phyloP scores from a whole-genome alignment of 768 basidiomycete genomes.

The Guyanaporus albipodus region DNA sequence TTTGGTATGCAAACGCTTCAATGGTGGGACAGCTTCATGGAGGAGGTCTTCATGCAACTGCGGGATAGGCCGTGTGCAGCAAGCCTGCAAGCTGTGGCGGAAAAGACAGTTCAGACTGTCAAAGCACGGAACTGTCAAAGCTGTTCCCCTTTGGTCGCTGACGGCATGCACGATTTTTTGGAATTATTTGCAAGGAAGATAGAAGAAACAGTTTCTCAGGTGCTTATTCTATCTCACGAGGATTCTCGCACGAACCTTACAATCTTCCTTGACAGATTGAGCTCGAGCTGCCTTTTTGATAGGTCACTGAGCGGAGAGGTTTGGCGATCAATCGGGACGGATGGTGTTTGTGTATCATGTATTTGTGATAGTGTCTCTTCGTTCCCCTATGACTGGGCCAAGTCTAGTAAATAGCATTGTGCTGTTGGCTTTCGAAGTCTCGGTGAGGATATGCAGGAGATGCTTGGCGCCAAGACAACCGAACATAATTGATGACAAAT shows the following conservation, averaged over 20 bases:
- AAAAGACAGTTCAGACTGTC: background rate
- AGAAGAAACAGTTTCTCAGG: slow-evolving; percentile 11
- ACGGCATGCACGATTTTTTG: slow-evolving; percentile 15
- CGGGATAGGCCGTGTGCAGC: slow-evolving; percentile 21
- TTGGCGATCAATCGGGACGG: background rate
- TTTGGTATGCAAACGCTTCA: background rate
- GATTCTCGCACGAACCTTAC: background rate
- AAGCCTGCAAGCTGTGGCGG: background rate
- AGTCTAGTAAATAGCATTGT: too few species aligned
- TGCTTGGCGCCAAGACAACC: too few species aligned
- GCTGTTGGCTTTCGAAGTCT: too few species aligned
- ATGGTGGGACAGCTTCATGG: slow-evolving; percentile 22
- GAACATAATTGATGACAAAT: too few species aligned
- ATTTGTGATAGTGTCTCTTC: too few species aligned
- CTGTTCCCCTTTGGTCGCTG: slow-evolving; percentile 3
- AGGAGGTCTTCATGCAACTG: slow-evolving; percentile 3
- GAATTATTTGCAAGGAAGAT: slow-evolving; percentile 7
- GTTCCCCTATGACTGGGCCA: too few species aligned
- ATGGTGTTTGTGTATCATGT: background rate
- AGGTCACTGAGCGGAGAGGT: background rate
- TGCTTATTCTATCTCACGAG: background rate
- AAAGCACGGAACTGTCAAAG: background rate
- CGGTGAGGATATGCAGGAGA: too few species aligned
- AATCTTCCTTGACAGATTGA: background rate
- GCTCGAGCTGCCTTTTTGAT: slow-evolving; percentile 3